Conservation (phyloP, 202 grass and related monocot species). For the Carex sylvatica region DNA sequence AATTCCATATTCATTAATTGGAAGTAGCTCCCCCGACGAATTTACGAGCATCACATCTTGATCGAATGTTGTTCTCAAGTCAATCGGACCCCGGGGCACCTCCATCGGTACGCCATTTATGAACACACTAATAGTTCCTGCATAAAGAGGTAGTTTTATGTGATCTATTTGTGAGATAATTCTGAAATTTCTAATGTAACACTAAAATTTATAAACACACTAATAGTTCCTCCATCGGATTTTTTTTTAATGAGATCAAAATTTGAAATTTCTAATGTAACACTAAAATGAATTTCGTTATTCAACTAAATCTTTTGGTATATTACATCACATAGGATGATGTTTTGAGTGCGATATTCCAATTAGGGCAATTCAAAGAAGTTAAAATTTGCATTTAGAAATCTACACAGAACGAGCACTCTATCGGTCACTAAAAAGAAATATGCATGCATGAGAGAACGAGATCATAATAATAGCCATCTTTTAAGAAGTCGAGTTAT, state of each 20-base stretch:
- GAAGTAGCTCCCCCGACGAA: slow-evolving; percentile 70
- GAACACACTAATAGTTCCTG: slow-evolving; percentile 91
- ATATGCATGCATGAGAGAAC: not conserved
- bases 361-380: not conserved
- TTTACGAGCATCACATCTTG: slow-evolving; percentile 75
- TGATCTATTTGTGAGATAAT: not conserved
- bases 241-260: not conserved
- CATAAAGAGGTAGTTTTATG: not conserved
- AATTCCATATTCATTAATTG: slow-evolving; percentile 73
- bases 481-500: not conserved
- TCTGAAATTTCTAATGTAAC: not conserved
- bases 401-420: not conserved
- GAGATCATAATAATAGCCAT: not conserved
- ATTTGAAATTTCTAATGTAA: not conserved
- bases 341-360: not conserved
- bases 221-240: no score
- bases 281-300: not conserved
- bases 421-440: not conserved
- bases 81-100: slow-evolving; percentile 63
- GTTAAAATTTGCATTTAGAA: not conserved
- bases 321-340: not conserved
- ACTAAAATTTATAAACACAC: no score
- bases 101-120: slow-evolving; percentile 82
- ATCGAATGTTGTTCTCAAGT: slow-evolving; percentile 70
- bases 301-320: not conserved